These are phyloP conservation scores for Barnettozyma californica DNA, from an alignment of 805 yeast genomes.

Conservation along the genomic window DNA sequence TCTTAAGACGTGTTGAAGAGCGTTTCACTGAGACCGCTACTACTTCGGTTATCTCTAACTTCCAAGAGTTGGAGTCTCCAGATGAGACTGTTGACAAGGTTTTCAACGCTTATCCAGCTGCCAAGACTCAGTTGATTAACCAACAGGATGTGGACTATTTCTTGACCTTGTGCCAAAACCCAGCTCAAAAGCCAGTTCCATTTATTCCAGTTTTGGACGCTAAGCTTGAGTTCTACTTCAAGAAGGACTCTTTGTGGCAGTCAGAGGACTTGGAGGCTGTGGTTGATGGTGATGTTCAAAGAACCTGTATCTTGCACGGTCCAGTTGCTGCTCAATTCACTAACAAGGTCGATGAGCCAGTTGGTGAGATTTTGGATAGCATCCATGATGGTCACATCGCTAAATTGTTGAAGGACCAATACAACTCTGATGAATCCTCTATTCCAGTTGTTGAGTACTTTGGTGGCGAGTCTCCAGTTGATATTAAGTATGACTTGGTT, in stretches of 20 bases:
- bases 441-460: conserved; percentile 91
- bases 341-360: conserved; percentile 84
- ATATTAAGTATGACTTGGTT: conserved; percentile 30
- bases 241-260: conserved; percentile 99
- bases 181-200: conserved; percentile 94
- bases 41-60: conserved; percentile 71
- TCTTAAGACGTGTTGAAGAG: conserved; percentile 93
- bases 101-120: conserved; percentile 64
- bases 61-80: conserved; percentile 64
- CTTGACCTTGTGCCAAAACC: conserved; percentile 75
- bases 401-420: conserved; percentile 60
- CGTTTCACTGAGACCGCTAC: conserved; percentile 65
- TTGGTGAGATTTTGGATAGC: conserved; percentile 80
- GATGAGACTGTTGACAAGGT: conserved; percentile 52
- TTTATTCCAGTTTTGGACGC: conserved; percentile 94
- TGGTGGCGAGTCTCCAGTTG: conserved; percentile 55
- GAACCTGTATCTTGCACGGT: conserved; percentile 98
- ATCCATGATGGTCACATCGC: conserved; percentile 88
- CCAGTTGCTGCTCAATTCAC: conserved; percentile 97
- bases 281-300: conserved; percentile 90
- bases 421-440: conserved; percentile 60
- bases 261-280: conserved; percentile 96
- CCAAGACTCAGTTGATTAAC: conserved; percentile 76
- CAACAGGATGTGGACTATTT: conserved; percentile 96
- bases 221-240: conserved; percentile 91